Base-by-base conservation (phyloP, 176 grass and related monocot species). In the Guadua angustifolia region DNA sequence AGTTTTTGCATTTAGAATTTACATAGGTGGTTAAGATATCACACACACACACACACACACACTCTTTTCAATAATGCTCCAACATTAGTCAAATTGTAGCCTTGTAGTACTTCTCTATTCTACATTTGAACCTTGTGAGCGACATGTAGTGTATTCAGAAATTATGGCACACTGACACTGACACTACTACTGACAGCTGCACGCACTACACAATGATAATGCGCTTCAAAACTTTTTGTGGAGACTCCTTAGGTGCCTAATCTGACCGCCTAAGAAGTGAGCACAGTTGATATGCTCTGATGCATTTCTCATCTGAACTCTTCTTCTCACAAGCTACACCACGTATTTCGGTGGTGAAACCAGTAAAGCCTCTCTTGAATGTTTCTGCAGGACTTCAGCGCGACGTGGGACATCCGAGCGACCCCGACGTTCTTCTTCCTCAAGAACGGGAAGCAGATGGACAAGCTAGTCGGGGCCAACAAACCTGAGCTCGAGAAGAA, bases 381-480 rank as follows among this genome's bases (percentile, higher is more conserved):
- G 17, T 22, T 68, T 82, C 66, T 80, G 10, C 85, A 98, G 96
- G 96, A 98, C 75, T 95, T 98, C 22, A 98, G 96, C 33, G 87
- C 96, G 19, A 85, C 91, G 83, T 98, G 89, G 93, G 96, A 98
- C 73, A 91, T 98, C 69, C 92, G 80, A 8, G 96, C 93, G n/a
- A 98, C 96, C 26, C 96, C 96, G 0, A 95, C 93, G 5, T 98
- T 98, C 86, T 90, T 95, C 73, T 98, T 98, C 77, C 77, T 98
- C 22, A 98, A 94, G 55, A 88, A 98, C 53, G 87, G 89, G 15
- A 60, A 94, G 91, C 96, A 94, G 59, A 10, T 95, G 0, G 96
- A 98, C 86, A 98, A 93, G 80, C 96, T 98, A 9, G 89, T 98
- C 0, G 93, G 96, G 0, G 96, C 96, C 7, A 98, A 98, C 83